phyloP scores from a whole-genome alignment of 768 basidiomycete species.

The Tricholoma hemisulphureum region DNA sequence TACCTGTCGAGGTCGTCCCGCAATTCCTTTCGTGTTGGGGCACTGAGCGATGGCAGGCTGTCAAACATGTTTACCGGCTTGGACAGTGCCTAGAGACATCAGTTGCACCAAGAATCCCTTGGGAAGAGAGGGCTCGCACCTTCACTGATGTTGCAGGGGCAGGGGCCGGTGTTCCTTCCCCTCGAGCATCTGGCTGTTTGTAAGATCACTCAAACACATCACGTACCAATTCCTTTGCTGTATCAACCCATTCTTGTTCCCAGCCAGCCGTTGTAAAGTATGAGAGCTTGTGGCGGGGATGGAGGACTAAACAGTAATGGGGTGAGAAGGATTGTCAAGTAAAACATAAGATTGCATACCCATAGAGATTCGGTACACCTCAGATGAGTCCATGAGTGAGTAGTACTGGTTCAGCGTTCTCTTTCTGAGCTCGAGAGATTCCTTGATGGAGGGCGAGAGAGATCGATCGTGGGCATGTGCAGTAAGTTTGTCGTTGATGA shows the following conservation, averaged over 20 bases:
- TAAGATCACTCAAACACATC: constrained; percentile 16
- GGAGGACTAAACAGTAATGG: too few relatives aligned
- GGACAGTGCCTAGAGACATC: constrained; percentile 5
- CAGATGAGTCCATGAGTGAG: too few relatives aligned
- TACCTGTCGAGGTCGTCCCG: constrained; percentile 28
- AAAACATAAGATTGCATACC: too few relatives aligned
- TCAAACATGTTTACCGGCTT: too few relatives aligned
- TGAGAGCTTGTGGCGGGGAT: too few relatives aligned
- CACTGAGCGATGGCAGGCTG: too few relatives aligned
- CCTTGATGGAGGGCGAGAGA: constrained; percentile 14
- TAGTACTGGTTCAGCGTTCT: too few relatives aligned
- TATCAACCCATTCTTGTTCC: constrained; percentile 25
- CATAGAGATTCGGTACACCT: too few relatives aligned
- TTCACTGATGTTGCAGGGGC: constrained; percentile 23
- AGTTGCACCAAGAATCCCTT: constrained; percentile 6
- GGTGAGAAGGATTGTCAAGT: too few relatives aligned
- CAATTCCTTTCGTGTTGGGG: too few relatives aligned
- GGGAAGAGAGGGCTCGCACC: constrained; percentile 26
- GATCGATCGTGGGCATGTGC: neutral
- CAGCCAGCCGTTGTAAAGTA: constrained; percentile 20
- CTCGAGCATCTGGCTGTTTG: neutral
- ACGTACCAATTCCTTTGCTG: constrained; percentile 15
- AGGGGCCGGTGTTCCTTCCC: neutral
- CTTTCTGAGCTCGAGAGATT: too few relatives aligned
- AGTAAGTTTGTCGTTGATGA: neutral